phyloP scores from a whole-genome alignment of 176 grass and related monocot genomes.

The Carex scoparia region DNA sequence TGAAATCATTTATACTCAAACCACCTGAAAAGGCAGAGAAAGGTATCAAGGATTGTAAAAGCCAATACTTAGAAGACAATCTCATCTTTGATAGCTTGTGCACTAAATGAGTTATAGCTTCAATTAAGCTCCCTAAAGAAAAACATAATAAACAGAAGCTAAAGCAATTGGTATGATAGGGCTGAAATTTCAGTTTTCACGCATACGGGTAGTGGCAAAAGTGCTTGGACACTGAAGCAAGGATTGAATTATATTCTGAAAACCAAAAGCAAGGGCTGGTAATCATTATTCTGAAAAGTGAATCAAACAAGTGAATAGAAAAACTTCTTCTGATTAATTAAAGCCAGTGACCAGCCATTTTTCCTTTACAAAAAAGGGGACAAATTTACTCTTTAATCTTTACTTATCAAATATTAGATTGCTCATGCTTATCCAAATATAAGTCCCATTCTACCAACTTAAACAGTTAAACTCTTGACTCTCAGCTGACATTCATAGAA shows the following conservation, averaged over 20 bases:
- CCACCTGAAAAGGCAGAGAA: constrained; percentile 38
- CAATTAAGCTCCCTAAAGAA: not conserved
- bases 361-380: not conserved
- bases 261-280: not conserved
- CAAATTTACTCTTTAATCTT: not conserved
- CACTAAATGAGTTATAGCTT: not conserved
- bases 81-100: not conserved
- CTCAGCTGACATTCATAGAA: not conserved
- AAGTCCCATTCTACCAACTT: not conserved
- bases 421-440: not conserved
- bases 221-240: not conserved
- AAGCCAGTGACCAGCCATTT: not conserved
- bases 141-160: not conserved
- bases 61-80: not conserved
- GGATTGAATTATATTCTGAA: not conserved
- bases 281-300: not conserved
- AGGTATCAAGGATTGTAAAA: not conserved
- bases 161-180: not conserved
- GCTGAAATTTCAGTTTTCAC: not conserved
- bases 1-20: constrained; percentile 54
- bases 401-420: not conserved
- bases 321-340: not conserved
- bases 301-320: not conserved
- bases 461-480: not conserved
- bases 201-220: not conserved